Evolutionary conservation across 345 rosid species (phyloP), one percentile per base, ranked within the genome.

Genomic region (Eucalyptus erythrocorys): DNA sequence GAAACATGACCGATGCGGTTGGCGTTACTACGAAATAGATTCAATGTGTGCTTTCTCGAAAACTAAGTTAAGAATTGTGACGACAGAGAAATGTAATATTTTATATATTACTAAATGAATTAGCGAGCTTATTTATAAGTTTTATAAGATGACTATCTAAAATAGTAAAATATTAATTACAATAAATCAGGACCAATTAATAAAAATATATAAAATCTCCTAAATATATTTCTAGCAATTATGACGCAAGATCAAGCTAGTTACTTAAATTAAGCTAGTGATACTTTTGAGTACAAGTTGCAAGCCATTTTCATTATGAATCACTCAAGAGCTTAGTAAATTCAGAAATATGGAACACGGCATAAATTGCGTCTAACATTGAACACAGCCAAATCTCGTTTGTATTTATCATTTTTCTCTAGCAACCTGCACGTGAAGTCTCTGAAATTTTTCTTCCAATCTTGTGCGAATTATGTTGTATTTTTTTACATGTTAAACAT

Each of bases 201-300:
- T 37, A 3, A 8, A 68, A 68, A 16, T 68, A 34, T 17, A 68
- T 10, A 68, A 21, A 68, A 34, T 68, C 21, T 34, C 24, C 81
- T 37, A 71, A 34, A 37, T 34, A 71, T 37, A 71, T 71, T 3
- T 34, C 26, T 71, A 19, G 22, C 24, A 34, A 68, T 21, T 16
- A 34, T 11, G 15, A 21, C 1, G 0, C 8, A 76, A 19, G 37
- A 40, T 37, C 27, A 37, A 5, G 45, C 4, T 2, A 6, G 15
- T 6, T 76, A 40, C 82, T 76, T 76, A 34, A 34, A 34, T 68
- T 68, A 76, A 76, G 82, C 8, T 37, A 2, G 45, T 76, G 82
- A 76, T 76, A 5, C 82, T 76, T 76, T 76, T 0, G 4, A 6
- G 47, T 76, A 37, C 27, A 76, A 76, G 47, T 76, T 37, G 45